Conservation (phyloP, 495 filamentous ascomycete species). For the Trichoderma asperelloides region DNA sequence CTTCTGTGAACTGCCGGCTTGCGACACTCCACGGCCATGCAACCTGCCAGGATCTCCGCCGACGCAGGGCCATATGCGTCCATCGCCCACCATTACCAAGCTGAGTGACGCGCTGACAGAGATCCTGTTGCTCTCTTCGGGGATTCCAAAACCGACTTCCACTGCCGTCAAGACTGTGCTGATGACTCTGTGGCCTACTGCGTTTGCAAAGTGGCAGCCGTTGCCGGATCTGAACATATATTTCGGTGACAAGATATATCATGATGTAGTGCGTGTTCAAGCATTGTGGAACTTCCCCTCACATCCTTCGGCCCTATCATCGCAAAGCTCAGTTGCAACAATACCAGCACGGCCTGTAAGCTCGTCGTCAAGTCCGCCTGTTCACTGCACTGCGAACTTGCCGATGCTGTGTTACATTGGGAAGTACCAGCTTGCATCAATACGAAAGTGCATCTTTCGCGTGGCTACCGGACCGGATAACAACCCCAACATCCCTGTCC, state of each 20-base stretch:
- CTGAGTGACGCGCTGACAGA: conserved; percentile 24
- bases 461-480: conserved; percentile 20
- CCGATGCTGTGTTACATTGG: conserved; percentile 36
- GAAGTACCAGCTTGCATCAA: conserved; percentile 21
- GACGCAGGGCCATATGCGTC: conserved; percentile 1
- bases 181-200: conserved; percentile 25
- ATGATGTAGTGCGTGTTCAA: conserved; percentile 24
- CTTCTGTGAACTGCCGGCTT: conserved; percentile 26
- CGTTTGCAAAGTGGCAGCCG: conserved; percentile 18
- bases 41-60: conserved; percentile 11
- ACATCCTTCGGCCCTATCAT: conserved; percentile 14
- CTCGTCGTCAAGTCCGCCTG: conserved; percentile 10
- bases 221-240: conserved; percentile 26
- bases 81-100: conserved; percentile 19
- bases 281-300: conserved; percentile 25
- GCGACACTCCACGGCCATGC: conserved; percentile 23
- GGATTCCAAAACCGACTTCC: conserved; percentile 15
- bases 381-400: conserved; percentile 11
- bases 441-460: conserved; percentile 27
- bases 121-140: conserved; percentile 19
- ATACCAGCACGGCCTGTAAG: conserved; percentile 18
- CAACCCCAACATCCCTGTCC: conserved; percentile 24
- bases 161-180: conserved; percentile 27
- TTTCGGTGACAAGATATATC: conserved; percentile 25
- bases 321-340: conserved; percentile 26